Evolutionary conservation across 768 basidiomycete genomes (phyloP), one percentile per base, ranked within the genome.

Genomic region (Amanita fuliginea): DNA sequence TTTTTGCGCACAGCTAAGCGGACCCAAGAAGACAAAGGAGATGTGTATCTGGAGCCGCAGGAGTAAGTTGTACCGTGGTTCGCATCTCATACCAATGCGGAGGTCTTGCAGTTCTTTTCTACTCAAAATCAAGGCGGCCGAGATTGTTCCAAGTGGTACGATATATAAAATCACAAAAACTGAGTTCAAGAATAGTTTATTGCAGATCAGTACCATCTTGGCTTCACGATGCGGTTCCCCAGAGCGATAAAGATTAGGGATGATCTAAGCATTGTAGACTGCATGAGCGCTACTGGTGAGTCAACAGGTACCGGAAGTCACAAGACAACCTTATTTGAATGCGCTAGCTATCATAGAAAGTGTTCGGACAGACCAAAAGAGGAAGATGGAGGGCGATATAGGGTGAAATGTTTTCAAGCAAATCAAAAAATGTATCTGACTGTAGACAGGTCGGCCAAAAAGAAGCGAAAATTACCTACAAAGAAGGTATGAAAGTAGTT

Each of bases 141-240:
- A 97, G 61, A 89, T 98, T 46, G 81, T 81, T 2, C 67, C 74
- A 8, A 76, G 88, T 39, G 85, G 91, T 84, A 51, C 54, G 55
- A 39, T n/a, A 26, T 16, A 32, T 28, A n/a, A 33, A 26, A 18
- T 8, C 22, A 14, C n/a, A 22, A 35, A 30, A 11, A 5, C 1
- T 33, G 14, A 11, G 6, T 52, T 45, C 3, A 7, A 37, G 28
- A 49, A 34, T 37, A 39, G 42, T 46, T 40, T 19, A 43, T 55
- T 11, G 3, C 36, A 81, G 93, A 91, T 55, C 82, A 81, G 56
- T 97, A 90, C 57, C 85, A 86, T 46, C 62, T 92, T 54, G 86
- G 83, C 3, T 79, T 83, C 54, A 98, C 95, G 0, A 85, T 99
- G 80, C 83, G 96, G 18, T 99, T 99, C 60, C 95, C 96, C 40